Evolutionary conservation across 2,329 filamentous ascomycete species (phyloP).

Genomic region (Aureobasidium sp.): DNA sequence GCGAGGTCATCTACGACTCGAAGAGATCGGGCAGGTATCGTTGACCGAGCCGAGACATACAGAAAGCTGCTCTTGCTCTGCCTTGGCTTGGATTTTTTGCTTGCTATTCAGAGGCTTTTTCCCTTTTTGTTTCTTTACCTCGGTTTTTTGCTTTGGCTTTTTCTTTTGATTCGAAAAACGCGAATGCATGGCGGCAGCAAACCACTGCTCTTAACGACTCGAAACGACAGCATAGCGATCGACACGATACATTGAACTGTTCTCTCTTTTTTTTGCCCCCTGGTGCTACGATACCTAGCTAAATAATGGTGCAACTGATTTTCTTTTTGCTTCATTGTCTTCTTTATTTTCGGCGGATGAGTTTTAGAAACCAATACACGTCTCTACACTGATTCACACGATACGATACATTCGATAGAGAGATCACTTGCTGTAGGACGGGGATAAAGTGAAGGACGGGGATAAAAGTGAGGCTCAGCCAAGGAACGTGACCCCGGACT

Average conservation of each 20-base stretch:
- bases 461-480: neutral
- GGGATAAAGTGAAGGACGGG: neutral
- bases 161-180: neutral
- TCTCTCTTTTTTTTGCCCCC: neutral
- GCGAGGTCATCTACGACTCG: slow-evolving; percentile 56
- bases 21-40: slow-evolving; percentile 11
- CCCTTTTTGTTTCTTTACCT: neutral
- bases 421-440: neutral
- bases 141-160: neutral
- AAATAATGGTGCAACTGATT: neutral
- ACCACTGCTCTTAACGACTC: neutral
- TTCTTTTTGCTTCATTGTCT: neutral
- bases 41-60: neutral
- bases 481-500: slow-evolving; percentile 1
- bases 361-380: neutral
- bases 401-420: neutral
- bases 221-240: slow-evolving; percentile 5
- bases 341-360: neutral
- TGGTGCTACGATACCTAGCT: neutral
- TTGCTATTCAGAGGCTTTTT: neutral
- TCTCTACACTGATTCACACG: neutral
- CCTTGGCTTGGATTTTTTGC: neutral
- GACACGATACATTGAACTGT: too few species aligned
- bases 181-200: neutral
- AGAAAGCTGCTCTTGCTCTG: neutral